Conservation (phyloP, 2,329 filamentous ascomycete species). For the Diaporthe citrichinensis region DNA sequence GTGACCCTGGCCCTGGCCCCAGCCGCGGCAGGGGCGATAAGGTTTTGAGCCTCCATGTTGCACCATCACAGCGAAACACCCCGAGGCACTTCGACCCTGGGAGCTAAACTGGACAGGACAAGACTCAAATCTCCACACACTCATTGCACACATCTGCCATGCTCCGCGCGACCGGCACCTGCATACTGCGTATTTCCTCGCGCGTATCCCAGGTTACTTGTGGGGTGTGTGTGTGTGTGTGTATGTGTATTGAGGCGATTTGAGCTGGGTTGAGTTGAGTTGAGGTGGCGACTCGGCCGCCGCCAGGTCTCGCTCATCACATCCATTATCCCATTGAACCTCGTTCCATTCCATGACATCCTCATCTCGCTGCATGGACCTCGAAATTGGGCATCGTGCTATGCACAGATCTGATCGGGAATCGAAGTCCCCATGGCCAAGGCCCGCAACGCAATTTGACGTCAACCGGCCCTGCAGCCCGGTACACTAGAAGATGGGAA, state of each 20-base stretch:
- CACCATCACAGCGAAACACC: constrained; percentile 31
- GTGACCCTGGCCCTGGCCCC: not conserved
- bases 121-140: not conserved
- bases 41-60: constrained; percentile 32
- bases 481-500: constrained; percentile 7
- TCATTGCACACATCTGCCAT: not conserved
- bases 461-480: constrained; percentile 21
- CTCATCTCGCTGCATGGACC: not conserved
- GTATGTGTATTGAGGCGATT: not conserved
- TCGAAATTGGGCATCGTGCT: constrained; percentile 5
- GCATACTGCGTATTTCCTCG: not conserved
- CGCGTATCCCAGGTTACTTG: not conserved
- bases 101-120: not conserved
- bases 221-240: not conserved
- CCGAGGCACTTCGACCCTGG: not conserved
- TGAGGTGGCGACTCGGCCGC: not conserved
- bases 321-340: not conserved
- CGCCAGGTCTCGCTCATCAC: not conserved
- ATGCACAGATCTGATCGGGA: constrained; percentile 18
- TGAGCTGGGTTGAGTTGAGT: not conserved
- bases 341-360: not conserved
- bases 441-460: not conserved
- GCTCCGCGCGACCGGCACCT: not conserved
- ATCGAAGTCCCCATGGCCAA: constrained; percentile 5
- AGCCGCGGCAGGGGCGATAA: constrained; percentile 20